Base-by-base conservation (phyloP, 345 rosid genomes). In the Sisymbrium irio region DNA sequence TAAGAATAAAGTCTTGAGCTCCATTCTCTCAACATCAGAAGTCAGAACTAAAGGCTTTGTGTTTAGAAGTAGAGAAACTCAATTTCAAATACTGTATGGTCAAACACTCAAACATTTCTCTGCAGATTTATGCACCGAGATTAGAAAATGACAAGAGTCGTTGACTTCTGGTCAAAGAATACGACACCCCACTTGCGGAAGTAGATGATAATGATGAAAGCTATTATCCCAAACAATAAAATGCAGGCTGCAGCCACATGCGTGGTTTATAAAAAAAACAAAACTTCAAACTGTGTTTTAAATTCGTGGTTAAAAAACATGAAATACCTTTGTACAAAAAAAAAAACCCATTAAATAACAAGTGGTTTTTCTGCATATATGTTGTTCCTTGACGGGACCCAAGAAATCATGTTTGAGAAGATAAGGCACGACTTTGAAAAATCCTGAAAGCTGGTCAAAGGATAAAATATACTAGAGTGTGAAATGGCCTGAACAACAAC, bases 1-100 rank as follows among this genome's bases (percentile, higher is more conserved):
- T 63, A 54, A 71, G 37, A 50, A 41, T 18, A 15, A 51, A 72
- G 11, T 72, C 13, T 63, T 41, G 63, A 72, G 44, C 27, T 53
- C 63, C 69, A 71, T 71, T 13, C 5, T 71, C 30, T 49, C 59
- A 17, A 71, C 37, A 28, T 47, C 18, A 63, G 15, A 63, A 19
- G 12, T n/a, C n/a, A n/a, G n/a, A n/a, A n/a, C 6, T 1, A 54
- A 72, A 50, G 13, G 56, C n/a, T 50, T 50, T 5, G n/a, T 50
- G 8, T 22, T 50, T 46, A 0, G 12, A 46, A 46, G 25, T 46
- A 7, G 27, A n/a, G n/a, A n/a, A n/a, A n/a, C n/a, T 50, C 56
- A 50, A 22, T n/a, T 50, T 49, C 28, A 49, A 20, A 50, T 50
- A 10, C 30, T 20, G 14, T 20, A 2, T 49, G 30, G 3, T 20